These are phyloP conservation scores for Ceriops tagal DNA, from an alignment of 345 rosid genomes.

Conservation along the genomic window DNA sequence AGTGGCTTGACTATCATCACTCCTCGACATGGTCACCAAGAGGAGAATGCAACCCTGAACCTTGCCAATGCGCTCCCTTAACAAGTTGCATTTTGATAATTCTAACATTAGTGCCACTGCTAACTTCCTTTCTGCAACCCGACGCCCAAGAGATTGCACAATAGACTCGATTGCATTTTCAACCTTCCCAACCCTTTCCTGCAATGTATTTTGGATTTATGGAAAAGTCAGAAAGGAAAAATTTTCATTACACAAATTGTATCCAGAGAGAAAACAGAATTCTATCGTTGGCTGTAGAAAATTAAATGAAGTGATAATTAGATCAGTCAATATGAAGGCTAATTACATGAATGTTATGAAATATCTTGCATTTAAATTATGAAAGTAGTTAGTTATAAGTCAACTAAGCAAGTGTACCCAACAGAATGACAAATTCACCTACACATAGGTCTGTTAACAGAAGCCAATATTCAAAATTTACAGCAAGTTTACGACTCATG, in stretches of 20 bases:
- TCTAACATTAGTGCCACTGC: slow-evolving; percentile 54
- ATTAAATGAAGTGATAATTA: neutral
- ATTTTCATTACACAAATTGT: slow-evolving; percentile 7
- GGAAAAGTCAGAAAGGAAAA: slow-evolving; percentile 9
- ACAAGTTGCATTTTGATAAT: slow-evolving; percentile 36
- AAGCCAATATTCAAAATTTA: neutral
- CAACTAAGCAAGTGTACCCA: neutral
- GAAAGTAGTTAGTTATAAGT: neutral
- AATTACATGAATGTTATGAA: neutral
- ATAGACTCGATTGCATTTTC: slow-evolving; percentile 44
- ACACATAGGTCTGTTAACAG: neutral
- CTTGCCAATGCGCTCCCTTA: slow-evolving; percentile 47
- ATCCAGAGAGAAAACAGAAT: neutral
- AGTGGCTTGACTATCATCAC: slow-evolving; percentile 51
- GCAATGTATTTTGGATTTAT: slow-evolving; percentile 23
- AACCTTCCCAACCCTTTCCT: slow-evolving; percentile 53
- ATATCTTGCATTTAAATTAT: neutral
- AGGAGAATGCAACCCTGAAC: slow-evolving; percentile 62
- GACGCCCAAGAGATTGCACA: slow-evolving; percentile 61
- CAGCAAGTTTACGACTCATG: neutral
- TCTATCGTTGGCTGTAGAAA: neutral
- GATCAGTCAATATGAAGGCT: slow-evolving; percentile 2
- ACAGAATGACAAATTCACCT: neutral
- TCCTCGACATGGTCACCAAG: slow-evolving; percentile 56
- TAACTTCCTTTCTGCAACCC: slow-evolving; percentile 48